A percentile compares a stretch with the other conserved stretches of the same genome.
Evolutionary conservation across 768 basidiomycete species (phyloP).

Genomic region (Thelephora aurantiotincta): DNA sequence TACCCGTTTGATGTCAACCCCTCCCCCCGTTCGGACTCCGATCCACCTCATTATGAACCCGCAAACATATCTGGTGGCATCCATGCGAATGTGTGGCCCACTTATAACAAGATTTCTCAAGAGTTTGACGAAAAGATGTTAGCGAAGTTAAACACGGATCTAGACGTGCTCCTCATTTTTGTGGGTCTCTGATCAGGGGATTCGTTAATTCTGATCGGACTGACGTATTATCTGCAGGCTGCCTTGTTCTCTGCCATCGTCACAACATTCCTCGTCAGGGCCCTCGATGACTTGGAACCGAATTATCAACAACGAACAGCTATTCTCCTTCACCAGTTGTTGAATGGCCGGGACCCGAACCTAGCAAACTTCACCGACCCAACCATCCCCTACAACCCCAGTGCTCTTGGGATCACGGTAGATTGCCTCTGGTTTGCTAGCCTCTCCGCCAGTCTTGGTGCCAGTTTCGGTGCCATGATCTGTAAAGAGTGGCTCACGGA

Average conservation of each 20-base stretch:
- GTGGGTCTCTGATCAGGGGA: background rate
- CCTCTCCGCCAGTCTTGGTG: constrained; percentile 23
- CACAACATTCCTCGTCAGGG: constrained; percentile 16
- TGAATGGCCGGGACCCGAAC: background rate
- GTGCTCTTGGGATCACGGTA: constrained; percentile 19
- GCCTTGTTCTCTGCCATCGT: constrained; percentile 17
- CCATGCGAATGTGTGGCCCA: background rate
- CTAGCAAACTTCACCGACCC: background rate
- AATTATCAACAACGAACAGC: constrained; percentile 5
- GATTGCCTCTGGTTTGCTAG: constrained; percentile 29
- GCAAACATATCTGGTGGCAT: too few relatives aligned
- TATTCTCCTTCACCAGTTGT: background rate
- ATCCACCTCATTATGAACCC: too few relatives aligned
- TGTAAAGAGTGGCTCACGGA: constrained; percentile 35
- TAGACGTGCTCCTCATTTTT: constrained; percentile 8
- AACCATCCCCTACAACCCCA: constrained; percentile 7
- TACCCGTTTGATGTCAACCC: too few relatives aligned
- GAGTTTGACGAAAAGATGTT: constrained; percentile 2
- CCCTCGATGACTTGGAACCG: constrained; percentile 11
- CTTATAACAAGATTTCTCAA: background rate
- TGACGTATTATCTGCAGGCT: constrained; percentile 10
- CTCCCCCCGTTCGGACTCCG: too few relatives aligned
- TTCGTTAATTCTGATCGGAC: background rate
- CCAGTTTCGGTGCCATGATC: constrained; percentile 29
- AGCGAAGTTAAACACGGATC: constrained; percentile 2